These are phyloP conservation scores for Colletotrichum chlorophyti DNA, from an alignment of 2,329 filamentous ascomycete species.

Conservation along the genomic window DNA sequence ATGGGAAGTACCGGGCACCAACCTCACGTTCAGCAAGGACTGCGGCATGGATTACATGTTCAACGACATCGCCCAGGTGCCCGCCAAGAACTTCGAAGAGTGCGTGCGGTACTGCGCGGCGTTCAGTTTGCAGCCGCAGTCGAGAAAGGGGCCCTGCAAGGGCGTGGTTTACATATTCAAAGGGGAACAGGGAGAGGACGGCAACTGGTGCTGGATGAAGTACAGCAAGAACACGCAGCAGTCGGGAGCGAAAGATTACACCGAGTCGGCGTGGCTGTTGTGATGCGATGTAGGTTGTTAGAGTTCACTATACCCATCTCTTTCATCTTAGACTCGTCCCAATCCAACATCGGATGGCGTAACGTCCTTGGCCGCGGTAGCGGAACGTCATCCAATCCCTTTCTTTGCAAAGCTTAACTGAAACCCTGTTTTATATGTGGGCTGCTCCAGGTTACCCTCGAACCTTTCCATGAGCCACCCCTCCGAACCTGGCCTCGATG, in stretches of 20 bases:
- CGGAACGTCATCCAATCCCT: too few relatives aligned
- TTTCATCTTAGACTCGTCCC: too few relatives aligned
- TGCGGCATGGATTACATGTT: conserved; percentile 21
- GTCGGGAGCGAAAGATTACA: conserved; percentile 8
- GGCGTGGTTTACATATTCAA: conserved; percentile 17
- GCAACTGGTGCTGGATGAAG: conserved; percentile 23
- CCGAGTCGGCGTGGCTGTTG: conserved; percentile 22
- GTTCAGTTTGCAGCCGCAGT: conserved; percentile 18
- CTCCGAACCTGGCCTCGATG: too few relatives aligned
- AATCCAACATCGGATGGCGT: too few relatives aligned
- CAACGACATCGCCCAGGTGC: conserved; percentile 22
- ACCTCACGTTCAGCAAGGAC: conserved; percentile 23
- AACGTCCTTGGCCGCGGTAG: too few relatives aligned
- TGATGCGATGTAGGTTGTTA: background rate
- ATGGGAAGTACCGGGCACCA: conserved; percentile 20
- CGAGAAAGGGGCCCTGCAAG: conserved; percentile 9
- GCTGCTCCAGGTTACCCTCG: too few relatives aligned
- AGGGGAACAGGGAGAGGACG: conserved; percentile 10
- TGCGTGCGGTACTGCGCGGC: conserved; percentile 22
- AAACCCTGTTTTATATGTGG: too few relatives aligned
- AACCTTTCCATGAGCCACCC: too few relatives aligned
- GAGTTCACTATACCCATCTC: background rate
- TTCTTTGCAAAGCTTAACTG: too few relatives aligned
- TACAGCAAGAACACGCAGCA: conserved; percentile 18
- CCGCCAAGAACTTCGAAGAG: conserved; percentile 20